Percentiles rank a stretch among this genome's conserved stretches.
These are phyloP conservation scores for Arthromyces matolae DNA, from an alignment of 768 basidiomycete genomes.

Conservation along the genomic window DNA sequence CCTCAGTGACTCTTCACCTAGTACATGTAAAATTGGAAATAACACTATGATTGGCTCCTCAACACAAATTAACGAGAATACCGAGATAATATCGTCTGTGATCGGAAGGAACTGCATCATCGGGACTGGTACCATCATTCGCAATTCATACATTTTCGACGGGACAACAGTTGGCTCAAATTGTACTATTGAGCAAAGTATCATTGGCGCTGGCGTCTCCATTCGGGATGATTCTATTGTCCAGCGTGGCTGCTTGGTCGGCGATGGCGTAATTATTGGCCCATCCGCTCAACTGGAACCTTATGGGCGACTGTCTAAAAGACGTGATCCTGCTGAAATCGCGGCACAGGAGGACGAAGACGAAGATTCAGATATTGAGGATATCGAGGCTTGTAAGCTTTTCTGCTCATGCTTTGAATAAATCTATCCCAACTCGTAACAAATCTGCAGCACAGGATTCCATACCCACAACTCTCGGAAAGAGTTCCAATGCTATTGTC, in stretches of 20 bases:
- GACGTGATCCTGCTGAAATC: slow-evolving; percentile 33
- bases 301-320: slow-evolving; percentile 72
- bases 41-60: slow-evolving; percentile 84
- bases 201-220: slow-evolving; percentile 74
- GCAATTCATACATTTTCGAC: slow-evolving; percentile 82
- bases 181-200: slow-evolving; percentile 71
- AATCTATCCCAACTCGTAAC: background rate
- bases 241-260: slow-evolving; percentile 76
- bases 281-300: slow-evolving; percentile 61
- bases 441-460: slow-evolving; percentile 44
- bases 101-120: slow-evolving; percentile 75
- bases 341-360: slow-evolving; percentile 32
- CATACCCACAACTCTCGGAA: slow-evolving; percentile 51
- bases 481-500: slow-evolving; percentile 69
- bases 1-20: slow-evolving; percentile 22
- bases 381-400: slow-evolving; percentile 60
- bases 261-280: slow-evolving; percentile 77
- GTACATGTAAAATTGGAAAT: slow-evolving; percentile 78
- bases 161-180: slow-evolving; percentile 66
- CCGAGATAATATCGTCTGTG: slow-evolving; percentile 66
- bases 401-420: background rate
- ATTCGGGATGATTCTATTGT: slow-evolving; percentile 66
- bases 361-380: slow-evolving; percentile 62
- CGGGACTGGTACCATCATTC: slow-evolving; percentile 65
- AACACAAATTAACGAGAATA: slow-evolving; percentile 63